Base-by-base conservation (phyloP, 2,329 filamentous ascomycete species). In the Fusarium heterosporum region DNA sequence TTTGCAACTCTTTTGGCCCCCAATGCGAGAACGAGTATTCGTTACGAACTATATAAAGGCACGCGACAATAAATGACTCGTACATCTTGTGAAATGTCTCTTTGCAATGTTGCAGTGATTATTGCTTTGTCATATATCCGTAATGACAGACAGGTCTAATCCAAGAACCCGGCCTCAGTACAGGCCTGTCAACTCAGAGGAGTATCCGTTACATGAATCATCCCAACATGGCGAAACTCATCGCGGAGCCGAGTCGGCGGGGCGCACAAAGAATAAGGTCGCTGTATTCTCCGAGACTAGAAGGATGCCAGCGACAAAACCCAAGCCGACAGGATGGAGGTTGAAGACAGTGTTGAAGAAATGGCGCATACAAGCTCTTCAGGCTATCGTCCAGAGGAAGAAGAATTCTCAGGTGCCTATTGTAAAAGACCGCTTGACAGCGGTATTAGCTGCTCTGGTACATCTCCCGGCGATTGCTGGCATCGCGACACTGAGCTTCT, bases 381-480 rank as follows among this genome's bases (percentile, higher is more conserved):
- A 62, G 12, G 36, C 52, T 16, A 42, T 60, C 0, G 51, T 59
- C 6, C 45, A 26, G 13, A 58, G 62, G 32, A 58, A 57, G 28
- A 56, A 56, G 6, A 51, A 57, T 13, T 39, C 34, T 1, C 51
- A 70, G 16, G 52, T 60, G 1, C 67, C 68, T 1, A 70, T 70
- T 14, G 57, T 70, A 25, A 70, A 70, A 12, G 67, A 70, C 16
- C 59, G 67, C 1, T 14, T 68, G 12, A 69, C 67, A 1, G 64
- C 68, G 3, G 43, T 52, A 5, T 17, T 70, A 1, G 64, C 64
- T 1, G 56, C 61, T 11, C 12, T 66, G 25, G 66, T 70, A 0
- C 68, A 70, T n/a, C 13, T 70, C 1, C 67, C 67, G 2, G 67
- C 64, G 1, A 66, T 70, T n/a, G 43, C 64, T 4, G 61, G 68